A percentile compares a stretch with the other conserved stretches of the same genome.
phyloP scores from a whole-genome alignment of 1,284 basidiomycete species.

The Ustilago cynodontis region DNA sequence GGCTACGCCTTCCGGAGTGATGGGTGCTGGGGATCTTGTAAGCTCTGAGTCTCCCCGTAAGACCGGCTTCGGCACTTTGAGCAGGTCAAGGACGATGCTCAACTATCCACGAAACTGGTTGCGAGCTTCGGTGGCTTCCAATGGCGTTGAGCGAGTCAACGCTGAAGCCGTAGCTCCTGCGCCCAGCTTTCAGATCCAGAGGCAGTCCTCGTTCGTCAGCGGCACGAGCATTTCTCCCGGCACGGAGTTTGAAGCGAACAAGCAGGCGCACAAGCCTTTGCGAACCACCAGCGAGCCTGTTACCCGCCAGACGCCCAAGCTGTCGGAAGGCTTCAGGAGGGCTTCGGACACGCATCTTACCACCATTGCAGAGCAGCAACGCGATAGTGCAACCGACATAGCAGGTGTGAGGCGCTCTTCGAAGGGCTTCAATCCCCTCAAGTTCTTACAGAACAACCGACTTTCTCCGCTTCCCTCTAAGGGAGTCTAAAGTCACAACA shows the following conservation, averaged over 20 bases:
- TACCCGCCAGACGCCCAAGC: conserved; percentile 21
- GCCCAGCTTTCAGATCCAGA: neutral
- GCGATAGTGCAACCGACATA: neutral
- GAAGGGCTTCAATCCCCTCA: conserved; percentile 34
- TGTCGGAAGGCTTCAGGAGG: conserved; percentile 22
- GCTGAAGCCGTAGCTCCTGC: conserved; percentile 23
- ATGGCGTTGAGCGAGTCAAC: conserved; percentile 33
- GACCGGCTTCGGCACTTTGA: conserved; percentile 25
- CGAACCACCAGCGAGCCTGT: conserved; percentile 31
- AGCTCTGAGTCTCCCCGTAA: conserved; percentile 21
- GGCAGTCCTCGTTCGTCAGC: conserved; percentile 11
- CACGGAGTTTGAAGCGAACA: neutral
- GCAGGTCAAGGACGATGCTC: conserved; percentile 54
- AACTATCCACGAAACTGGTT: conserved; percentile 45
- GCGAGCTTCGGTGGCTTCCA: conserved; percentile 35
- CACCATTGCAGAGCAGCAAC: conserved; percentile 31
- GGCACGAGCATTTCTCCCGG: neutral
- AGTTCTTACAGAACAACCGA: conserved; percentile 47
- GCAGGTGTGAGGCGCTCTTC: conserved; percentile 10
- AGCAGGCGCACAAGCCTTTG: conserved; percentile 19
- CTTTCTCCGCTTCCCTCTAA: conserved; percentile 45
- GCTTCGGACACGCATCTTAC: conserved; percentile 42
- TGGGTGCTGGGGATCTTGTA: neutral
- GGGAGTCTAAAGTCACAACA: conserved; percentile 9
- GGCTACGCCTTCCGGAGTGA: neutral